These are phyloP conservation scores for Pseudogymnoascus sp. DNA, from an alignment of 2,329 filamentous ascomycete genomes.

Conservation along the genomic window DNA sequence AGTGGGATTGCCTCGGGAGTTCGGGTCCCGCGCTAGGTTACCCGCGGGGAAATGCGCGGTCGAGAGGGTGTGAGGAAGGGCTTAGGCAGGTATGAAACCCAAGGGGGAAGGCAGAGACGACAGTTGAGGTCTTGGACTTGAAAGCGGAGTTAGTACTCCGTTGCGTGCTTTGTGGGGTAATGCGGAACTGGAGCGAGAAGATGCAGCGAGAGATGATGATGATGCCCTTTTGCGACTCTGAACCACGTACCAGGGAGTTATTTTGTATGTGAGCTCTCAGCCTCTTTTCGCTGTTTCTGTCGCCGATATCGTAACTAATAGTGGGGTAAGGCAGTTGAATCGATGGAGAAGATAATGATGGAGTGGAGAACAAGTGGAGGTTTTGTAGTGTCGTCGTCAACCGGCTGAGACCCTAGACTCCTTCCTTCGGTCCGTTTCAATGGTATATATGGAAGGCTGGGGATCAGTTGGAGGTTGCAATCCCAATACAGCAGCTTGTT, in stretches of 20 bases:
- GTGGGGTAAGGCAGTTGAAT: neutral
- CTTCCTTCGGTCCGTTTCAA: neutral
- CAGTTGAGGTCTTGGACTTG: neutral
- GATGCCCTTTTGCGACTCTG: neutral
- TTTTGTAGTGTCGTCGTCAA: conserved; percentile 4
- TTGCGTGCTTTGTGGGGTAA: neutral
- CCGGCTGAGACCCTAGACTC: neutral
- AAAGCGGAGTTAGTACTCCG: conserved; percentile 1
- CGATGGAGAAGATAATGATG: neutral
- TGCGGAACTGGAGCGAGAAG: neutral
- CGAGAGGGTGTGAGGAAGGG: neutral
- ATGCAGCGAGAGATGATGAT: neutral
- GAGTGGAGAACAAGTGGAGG: conserved; percentile 6
- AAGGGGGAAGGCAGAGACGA: neutral
- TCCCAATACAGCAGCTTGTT: neutral
- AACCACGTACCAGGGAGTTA: neutral
- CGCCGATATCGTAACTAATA: conserved; percentile 8
- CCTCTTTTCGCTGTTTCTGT: neutral
- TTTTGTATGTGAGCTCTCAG: conserved; percentile 1
- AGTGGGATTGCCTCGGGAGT: conserved; percentile 7
- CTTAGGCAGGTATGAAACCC: neutral
- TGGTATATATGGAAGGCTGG: neutral
- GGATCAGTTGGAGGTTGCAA: neutral
- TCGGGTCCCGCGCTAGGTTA: conserved; percentile 1
- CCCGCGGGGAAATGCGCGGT: conserved; percentile 2